Base-by-base conservation (phyloP, 768 basidiomycete genomes). In the Russula sp. region DNA sequence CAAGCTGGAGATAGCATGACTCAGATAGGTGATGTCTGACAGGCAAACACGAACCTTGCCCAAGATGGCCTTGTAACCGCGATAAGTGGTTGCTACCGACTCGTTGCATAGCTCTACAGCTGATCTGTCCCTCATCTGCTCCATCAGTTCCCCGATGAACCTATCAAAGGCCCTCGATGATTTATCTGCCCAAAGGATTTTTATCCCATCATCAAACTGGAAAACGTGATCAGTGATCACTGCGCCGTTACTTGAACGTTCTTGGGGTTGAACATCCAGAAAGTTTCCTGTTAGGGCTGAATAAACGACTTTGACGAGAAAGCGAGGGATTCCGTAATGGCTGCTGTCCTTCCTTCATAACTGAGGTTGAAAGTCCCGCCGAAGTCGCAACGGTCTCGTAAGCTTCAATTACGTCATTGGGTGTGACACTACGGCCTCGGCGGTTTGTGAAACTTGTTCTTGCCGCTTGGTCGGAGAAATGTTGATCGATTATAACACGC, bases 11-110 rank as follows among this genome's bases (percentile, higher is more conserved):
- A 22, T 59, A 34, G 34, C 16, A 51, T 28, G 20, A 22, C 10
- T 46, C 56, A 14, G 56, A 51, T 10, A 20, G 22, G 4, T 30
- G 36, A 40, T 18, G 1, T 40, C 24, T 40, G 58, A 51, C 16
- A 51, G 58, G 38, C 34, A 40, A 59, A 20, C 36, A 51, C 58
- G 26, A 51, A 51, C 58, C 26, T 51, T 59, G 36, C 2, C 24
- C 9, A 59, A 13, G 14, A 38, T 38, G 36, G 36, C 36, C 36
- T 38, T 38, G 13, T 13, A 38, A 38, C 36, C 36, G 36, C 13
- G 13, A 13, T 38, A 38, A 38, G 3, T 38, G 36, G 36, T 14
- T 18, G 44, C 20, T 0, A n/a, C 44, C 44, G 20, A 5, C 16
- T n/a, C n/a, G 44, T 0, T n/a, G 18, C n/a, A 20, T 9, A 44